A percentile compares a stretch with the other conserved stretches of the same genome.
phyloP scores from a whole-genome alignment of 257 asterid genomes.

The Solanum chmielewskii region DNA sequence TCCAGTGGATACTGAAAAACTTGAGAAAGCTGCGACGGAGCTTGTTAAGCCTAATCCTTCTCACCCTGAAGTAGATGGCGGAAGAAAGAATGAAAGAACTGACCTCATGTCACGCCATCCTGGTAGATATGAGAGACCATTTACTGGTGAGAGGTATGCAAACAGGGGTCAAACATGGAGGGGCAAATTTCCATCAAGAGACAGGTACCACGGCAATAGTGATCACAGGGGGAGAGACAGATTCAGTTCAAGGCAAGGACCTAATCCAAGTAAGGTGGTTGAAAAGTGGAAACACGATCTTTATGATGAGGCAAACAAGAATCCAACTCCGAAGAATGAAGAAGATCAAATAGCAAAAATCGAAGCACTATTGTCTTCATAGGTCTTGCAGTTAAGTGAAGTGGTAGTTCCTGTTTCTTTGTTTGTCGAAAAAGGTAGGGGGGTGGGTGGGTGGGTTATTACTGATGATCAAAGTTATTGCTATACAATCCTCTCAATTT shows the following conservation, averaged over 20 bases:
- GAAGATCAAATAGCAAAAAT: conserved; percentile 79
- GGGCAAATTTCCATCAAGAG: conserved; percentile 42
- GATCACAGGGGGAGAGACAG: conserved; percentile 42
- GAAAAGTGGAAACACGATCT: conserved; percentile 97
- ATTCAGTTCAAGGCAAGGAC: conserved; percentile 28
- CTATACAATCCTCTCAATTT: not conserved
- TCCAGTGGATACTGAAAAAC: conserved; percentile 34
- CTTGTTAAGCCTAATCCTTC: conserved; percentile 20
- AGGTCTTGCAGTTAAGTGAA: not conserved
- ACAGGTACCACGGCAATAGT: conserved; percentile 11
- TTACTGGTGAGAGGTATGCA: conserved; percentile 32
- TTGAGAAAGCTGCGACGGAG: conserved; percentile 17
- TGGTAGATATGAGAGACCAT: conserved; percentile 33
- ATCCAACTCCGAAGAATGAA: conserved; percentile 74
- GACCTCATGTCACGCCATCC: conserved; percentile 14
- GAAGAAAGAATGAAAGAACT: conserved; percentile 33
- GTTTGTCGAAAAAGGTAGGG: not conserved
- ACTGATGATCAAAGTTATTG: not conserved
- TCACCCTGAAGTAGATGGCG: conserved; percentile 18
- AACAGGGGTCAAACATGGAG: conserved; percentile 31
- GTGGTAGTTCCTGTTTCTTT: not conserved
- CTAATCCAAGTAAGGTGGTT: conserved; percentile 34
- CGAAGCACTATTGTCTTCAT: conserved; percentile 69
- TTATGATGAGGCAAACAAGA: conserved; percentile 53
- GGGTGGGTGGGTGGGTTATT: not conserved